Conservation (phyloP, 371 early-diverging fungal genomes). For the Circinella umbellata region DNA sequence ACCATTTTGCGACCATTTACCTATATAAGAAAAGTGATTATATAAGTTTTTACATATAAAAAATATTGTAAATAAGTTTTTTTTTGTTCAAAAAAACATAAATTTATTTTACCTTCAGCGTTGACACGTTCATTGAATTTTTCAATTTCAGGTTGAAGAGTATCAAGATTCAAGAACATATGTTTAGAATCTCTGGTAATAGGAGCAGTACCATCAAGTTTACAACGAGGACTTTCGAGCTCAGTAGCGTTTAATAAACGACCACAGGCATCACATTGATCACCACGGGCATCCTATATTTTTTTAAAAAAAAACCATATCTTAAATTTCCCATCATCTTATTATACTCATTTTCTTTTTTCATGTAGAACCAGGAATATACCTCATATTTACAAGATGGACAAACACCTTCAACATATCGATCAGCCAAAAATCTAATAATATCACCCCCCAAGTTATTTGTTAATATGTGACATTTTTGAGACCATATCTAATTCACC, state of each 20-base stretch:
- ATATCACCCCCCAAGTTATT: too few species aligned
- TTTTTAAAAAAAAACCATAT: not conserved
- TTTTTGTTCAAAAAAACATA: not conserved
- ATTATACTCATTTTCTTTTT: not conserved
- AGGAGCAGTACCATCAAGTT: constrained; percentile 87
- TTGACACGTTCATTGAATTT: constrained; percentile 75
- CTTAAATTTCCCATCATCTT: not conserved
- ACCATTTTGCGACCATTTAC: constrained; percentile 94
- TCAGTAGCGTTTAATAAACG: constrained; percentile 91
- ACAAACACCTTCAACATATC: constrained; percentile 98
- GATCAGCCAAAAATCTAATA: constrained; percentile 96
- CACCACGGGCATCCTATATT: constrained; percentile 94
- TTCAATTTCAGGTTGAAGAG: constrained; percentile 78
- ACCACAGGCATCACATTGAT: constrained; percentile 99
- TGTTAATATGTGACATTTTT: not conserved
- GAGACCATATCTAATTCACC: not conserved
- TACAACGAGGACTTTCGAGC: constrained; percentile 96
- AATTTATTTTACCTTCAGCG: constrained; percentile 46
- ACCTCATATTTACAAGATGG: constrained; percentile 88
- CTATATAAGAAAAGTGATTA: constrained; percentile 15
- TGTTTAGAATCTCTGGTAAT: constrained; percentile 90
- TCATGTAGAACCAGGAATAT: constrained; percentile 7
- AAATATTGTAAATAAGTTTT: not conserved
- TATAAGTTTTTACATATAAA: too few species aligned
- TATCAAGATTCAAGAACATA: constrained; percentile 90